A percentile compares a stretch with the other conserved stretches of the same genome.
Conservation (phyloP, 2,329 filamentous ascomycete genomes). For the Myriosclerotinia curreyana region DNA sequence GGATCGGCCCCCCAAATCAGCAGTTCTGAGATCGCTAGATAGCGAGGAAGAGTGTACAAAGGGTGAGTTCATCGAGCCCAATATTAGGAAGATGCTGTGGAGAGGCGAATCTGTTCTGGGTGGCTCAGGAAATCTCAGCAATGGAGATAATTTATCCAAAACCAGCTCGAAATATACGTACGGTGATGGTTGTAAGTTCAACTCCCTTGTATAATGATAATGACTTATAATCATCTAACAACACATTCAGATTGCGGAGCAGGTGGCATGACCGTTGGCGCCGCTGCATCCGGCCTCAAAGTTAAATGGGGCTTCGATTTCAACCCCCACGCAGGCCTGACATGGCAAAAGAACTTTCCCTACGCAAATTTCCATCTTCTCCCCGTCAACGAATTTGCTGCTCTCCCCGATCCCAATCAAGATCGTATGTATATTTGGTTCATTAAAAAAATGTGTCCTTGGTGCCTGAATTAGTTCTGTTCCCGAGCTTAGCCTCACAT, state of each 20-base stretch:
- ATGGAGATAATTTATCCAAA: neutral
- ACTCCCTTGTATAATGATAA: neutral
- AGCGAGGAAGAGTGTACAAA: neutral
- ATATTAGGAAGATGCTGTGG: constrained; percentile 14
- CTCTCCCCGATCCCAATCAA: constrained; percentile 13
- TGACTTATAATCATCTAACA: constrained; percentile 7
- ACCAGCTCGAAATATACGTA: constrained; percentile 25
- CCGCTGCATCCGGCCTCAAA: constrained; percentile 54
- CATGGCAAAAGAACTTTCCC: constrained; percentile 28
- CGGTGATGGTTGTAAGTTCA: constrained; percentile 30
- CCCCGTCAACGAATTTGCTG: constrained; percentile 50
- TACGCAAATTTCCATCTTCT: constrained; percentile 36
- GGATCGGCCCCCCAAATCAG: constrained; percentile 5
- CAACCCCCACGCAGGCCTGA: constrained; percentile 32
- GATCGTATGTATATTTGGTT: neutral
- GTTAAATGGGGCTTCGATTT: constrained; percentile 63
- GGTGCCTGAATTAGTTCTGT: no score
- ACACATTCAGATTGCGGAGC: constrained; percentile 54
- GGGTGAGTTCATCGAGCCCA: neutral
- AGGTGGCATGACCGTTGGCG: constrained; percentile 66
- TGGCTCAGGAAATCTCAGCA: constrained; percentile 17
- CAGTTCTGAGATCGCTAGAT: constrained; percentile 1
- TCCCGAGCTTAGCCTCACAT: no score
- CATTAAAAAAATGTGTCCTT: no score
- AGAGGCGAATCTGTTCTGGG: constrained; percentile 22